A percentile compares a stretch with the other conserved stretches of the same genome.
Conservation (phyloP, 2,329 filamentous ascomycete genomes). For the Didymella glomerata region DNA sequence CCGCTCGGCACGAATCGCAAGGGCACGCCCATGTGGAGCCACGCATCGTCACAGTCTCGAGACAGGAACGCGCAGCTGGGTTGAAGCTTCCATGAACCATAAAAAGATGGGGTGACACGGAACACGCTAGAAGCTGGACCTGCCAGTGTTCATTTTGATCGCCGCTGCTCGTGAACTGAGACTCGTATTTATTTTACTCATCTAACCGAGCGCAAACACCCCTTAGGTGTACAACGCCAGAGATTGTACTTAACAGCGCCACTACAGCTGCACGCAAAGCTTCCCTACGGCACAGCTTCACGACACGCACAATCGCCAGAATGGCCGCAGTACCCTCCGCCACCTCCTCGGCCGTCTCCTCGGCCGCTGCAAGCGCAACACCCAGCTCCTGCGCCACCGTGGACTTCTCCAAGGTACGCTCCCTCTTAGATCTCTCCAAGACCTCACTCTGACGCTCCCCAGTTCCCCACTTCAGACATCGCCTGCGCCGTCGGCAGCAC, state of each 20-base stretch:
- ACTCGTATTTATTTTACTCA: conserved; percentile 8
- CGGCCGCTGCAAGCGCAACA: conserved; percentile 28
- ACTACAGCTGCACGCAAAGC: not conserved
- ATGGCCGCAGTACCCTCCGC: conserved; percentile 28
- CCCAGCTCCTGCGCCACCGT: conserved; percentile 33
- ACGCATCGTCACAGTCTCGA: conserved; percentile 19
- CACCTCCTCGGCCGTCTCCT: conserved; percentile 25
- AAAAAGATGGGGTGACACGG: conserved; percentile 9
- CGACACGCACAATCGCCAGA: not conserved
- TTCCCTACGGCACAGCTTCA: not conserved
- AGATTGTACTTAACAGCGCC: not conserved
- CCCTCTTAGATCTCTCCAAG: too few relatives aligned
- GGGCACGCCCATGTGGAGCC: conserved; percentile 21
- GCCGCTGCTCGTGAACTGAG: conserved; percentile 11
- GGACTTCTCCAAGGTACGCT: conserved; percentile 29
- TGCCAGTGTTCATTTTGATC: conserved; percentile 4
- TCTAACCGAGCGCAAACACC: not conserved
- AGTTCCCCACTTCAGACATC: conserved; percentile 40
- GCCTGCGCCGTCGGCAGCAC: conserved; percentile 42
- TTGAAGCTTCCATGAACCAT: conserved; percentile 4
- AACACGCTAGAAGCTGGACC: conserved; percentile 7
- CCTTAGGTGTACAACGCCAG: not conserved
- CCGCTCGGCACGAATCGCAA: conserved; percentile 12
- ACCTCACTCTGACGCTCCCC: not conserved
- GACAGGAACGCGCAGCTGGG: conserved; percentile 9